These are phyloP conservation scores for Galerina marginata DNA, from an alignment of 768 basidiomycete species.

Conservation along the genomic window DNA sequence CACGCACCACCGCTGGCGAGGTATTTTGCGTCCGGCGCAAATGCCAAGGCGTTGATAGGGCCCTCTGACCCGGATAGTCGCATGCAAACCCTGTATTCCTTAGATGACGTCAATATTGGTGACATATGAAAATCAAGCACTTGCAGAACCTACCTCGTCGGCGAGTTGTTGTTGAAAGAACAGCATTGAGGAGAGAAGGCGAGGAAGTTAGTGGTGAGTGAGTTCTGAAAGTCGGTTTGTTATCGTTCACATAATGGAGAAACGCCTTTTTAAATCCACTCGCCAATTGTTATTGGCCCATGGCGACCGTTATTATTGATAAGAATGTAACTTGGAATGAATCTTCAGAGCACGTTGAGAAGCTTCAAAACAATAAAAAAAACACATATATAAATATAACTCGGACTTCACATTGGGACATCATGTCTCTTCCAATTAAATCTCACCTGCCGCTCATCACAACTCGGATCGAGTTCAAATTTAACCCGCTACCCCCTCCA, in stretches of 20 bases:
- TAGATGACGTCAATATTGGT: background rate
- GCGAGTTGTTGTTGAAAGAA: background rate
- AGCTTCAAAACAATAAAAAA: background rate
- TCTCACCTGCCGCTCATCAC: constrained; percentile 12
- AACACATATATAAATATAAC: background rate
- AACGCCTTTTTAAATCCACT: no score
- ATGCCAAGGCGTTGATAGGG: constrained; percentile 6
- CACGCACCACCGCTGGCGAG: constrained; percentile 12
- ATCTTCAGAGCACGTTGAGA: no score
- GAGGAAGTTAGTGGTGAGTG: no score
- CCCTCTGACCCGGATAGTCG: constrained; percentile 6
- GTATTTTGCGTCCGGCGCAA: constrained; percentile 1
- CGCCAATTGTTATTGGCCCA: no score
- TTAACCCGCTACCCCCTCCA: background rate
- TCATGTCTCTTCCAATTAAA: constrained; percentile 2
- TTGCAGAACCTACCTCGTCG: background rate
- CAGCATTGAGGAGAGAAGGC: background rate
- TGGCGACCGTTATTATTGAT: no score
- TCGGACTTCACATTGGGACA: background rate
- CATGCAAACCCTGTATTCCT: constrained; percentile 1
- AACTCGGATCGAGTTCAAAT: constrained; percentile 6
- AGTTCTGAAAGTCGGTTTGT: no score
- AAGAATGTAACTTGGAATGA: no score
- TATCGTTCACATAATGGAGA: no score
- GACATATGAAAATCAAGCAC: background rate